phyloP scores from a whole-genome alignment of 495 filamentous ascomycete genomes.

The Cudoniella acicularis region DNA sequence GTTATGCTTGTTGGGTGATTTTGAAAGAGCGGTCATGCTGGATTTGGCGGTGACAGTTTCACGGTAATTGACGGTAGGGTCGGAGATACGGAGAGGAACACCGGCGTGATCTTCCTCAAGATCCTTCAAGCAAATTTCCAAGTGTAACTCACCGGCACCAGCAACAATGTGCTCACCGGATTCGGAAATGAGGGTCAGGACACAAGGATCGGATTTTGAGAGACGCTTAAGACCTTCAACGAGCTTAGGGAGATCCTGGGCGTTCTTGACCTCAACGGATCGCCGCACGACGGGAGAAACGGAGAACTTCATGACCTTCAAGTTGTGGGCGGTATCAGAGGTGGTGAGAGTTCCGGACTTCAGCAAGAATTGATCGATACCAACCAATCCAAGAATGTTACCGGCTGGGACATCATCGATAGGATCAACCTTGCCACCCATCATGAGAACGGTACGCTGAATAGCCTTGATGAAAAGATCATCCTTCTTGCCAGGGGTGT shows the following conservation, averaged over 20 bases:
- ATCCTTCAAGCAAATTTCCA: conserved; percentile 99
- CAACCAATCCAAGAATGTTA: conserved; percentile 98
- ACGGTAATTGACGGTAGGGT: conserved; percentile 96
- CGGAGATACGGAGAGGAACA: conserved; percentile 93
- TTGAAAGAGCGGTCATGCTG: conserved; percentile 94
- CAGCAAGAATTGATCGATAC: conserved; percentile 99
- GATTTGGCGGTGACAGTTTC: conserved; percentile 82
- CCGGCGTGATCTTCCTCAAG: conserved; percentile 99
- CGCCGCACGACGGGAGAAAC: conserved; percentile 98
- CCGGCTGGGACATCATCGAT: conserved; percentile 98
- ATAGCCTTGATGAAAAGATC: conserved; percentile 99
- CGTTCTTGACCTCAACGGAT: conserved; percentile 99
- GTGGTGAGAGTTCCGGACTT: conserved; percentile 99
- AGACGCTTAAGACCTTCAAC: conserved; percentile 99
- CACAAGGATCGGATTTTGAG: conserved; percentile 99
- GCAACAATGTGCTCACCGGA: conserved; percentile 99
- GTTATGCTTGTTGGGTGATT: conserved; percentile 99
- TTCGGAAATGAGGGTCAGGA: conserved; percentile 80
- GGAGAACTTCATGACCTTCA: conserved; percentile 99
- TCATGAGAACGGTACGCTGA: conserved; percentile 99
- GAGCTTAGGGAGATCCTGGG: conserved; percentile 98
- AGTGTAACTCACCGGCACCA: conserved; percentile 97
- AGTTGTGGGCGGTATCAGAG: conserved; percentile 95
- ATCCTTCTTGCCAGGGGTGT: conserved; percentile 95
- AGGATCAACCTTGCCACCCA: conserved; percentile 98